These are phyloP conservation scores for Tilletia walkeri DNA, from an alignment of 1,284 basidiomycete genomes.

Conservation along the genomic window DNA sequence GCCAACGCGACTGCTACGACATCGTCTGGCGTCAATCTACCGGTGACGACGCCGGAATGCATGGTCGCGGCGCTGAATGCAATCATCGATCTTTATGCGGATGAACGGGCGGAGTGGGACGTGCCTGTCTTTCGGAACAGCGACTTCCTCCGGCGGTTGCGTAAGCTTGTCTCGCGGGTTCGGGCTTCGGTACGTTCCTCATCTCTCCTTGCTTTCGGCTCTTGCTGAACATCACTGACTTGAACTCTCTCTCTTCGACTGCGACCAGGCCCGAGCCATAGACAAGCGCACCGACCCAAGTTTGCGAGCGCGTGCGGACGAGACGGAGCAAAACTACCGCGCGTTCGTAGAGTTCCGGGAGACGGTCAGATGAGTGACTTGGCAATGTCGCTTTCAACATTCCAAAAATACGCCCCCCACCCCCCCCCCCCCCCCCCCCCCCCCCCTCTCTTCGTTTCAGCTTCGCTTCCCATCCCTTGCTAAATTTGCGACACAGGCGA, in stretches of 20 bases:
- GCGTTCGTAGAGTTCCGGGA: slow-evolving; percentile 83
- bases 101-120: slow-evolving; percentile 81
- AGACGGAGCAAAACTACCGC: slow-evolving; percentile 71
- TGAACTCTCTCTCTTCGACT: background rate
- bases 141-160: slow-evolving; percentile 63
- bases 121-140: slow-evolving; percentile 69
- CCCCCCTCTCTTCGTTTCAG: too few species aligned
- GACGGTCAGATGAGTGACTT: slow-evolving; percentile 16
- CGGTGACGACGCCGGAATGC: slow-evolving; percentile 64
- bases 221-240: too few species aligned
- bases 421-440: too few species aligned
- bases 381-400: background rate
- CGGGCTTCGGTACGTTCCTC: slow-evolving; percentile 43
- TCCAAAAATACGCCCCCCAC: too few species aligned
- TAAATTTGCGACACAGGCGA: too few species aligned
- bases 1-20: background rate
- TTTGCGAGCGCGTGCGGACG: slow-evolving; percentile 59
- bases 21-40: background rate
- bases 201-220: background rate
- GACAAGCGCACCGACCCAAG: slow-evolving; percentile 59
- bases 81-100: slow-evolving; percentile 90
- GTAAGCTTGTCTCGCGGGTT: slow-evolving; percentile 57
- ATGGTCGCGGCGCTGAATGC: slow-evolving; percentile 79
- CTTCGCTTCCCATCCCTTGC: too few species aligned
- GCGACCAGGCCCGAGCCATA: slow-evolving; percentile 59